Evolutionary conservation across 768 basidiomycete genomes (phyloP).

Genomic region (Amanita inopinata): DNA sequence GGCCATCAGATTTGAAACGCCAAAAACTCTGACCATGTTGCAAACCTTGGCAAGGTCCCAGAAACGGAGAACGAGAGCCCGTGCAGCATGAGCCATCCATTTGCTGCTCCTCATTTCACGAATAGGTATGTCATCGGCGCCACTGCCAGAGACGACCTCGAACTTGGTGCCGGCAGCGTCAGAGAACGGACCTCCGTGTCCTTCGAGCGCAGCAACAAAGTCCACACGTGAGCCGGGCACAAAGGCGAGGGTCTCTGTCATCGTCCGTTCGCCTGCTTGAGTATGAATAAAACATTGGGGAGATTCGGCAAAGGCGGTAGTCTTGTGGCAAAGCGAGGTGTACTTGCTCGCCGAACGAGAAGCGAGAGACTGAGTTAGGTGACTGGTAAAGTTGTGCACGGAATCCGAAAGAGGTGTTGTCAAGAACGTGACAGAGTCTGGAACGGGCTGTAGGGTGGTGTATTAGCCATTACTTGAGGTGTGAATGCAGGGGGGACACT

Average conservation of each 20-base stretch:
- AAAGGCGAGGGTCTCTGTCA: constrained; percentile 44
- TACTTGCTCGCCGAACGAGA: constrained; percentile 37
- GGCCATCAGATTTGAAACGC: background rate
- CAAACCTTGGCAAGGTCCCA: constrained; percentile 72
- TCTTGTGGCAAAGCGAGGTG: constrained; percentile 40
- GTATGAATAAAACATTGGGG: constrained; percentile 30
- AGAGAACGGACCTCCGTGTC: constrained; percentile 15
- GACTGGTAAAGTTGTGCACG: constrained; percentile 36
- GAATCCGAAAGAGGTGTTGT: constrained; percentile 34
- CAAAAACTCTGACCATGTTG: too few species aligned
- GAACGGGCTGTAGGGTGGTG: constrained; percentile 17
- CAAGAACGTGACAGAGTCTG: constrained; percentile 27
- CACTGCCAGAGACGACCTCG: constrained; percentile 34
- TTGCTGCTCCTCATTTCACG: constrained; percentile 71
- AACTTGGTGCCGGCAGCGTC: constrained; percentile 38
- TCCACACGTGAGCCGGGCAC: constrained; percentile 37
- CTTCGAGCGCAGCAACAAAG: constrained; percentile 31
- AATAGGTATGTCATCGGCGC: constrained; percentile 40
- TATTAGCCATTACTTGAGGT: constrained; percentile 7
- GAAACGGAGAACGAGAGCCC: constrained; percentile 69
- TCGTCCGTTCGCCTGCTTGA: constrained; percentile 24
- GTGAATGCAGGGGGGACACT: constrained; percentile 10
- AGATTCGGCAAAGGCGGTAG: constrained; percentile 16
- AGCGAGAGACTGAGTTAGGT: constrained; percentile 32
- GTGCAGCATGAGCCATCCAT: constrained; percentile 84